A percentile compares a stretch with the other conserved stretches of the same genome.
Evolutionary conservation across 2,329 filamentous ascomycete genomes (phyloP).

Genomic region (Raffaelea arxii): DNA sequence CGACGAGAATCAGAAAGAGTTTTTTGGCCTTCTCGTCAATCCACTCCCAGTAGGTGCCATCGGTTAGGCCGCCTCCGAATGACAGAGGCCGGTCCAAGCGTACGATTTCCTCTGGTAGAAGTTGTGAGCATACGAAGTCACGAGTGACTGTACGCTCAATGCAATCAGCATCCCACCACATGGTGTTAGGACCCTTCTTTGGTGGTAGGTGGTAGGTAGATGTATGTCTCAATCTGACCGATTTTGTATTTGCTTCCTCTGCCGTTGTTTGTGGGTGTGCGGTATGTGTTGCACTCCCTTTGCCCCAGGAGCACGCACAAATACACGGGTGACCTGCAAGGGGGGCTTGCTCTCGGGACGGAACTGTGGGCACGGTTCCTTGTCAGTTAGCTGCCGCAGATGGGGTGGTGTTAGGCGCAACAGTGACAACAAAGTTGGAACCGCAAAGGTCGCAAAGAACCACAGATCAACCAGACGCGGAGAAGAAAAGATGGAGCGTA

Average conservation of each 20-base stretch:
- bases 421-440: not conserved
- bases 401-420: not conserved
- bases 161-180: constrained; percentile 62
- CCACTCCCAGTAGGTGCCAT: constrained; percentile 72
- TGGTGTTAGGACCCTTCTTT: not conserved
- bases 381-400: too few relatives aligned
- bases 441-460: not conserved
- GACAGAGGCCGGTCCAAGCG: constrained; percentile 52
- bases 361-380: too few relatives aligned
- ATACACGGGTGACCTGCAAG: too few relatives aligned
- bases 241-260: too few relatives aligned
- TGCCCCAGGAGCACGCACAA: too few relatives aligned
- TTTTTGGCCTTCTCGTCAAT: constrained; percentile 59
- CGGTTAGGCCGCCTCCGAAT: constrained; percentile 59
- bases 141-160: constrained; percentile 62
- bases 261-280: too few relatives aligned
- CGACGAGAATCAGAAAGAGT: constrained; percentile 61
- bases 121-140: constrained; percentile 54
- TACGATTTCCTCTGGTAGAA: constrained; percentile 52
- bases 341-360: too few relatives aligned
- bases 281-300: too few relatives aligned
- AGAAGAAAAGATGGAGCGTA: not conserved
- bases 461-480: not conserved
- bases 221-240: not conserved
- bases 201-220: too few relatives aligned